These are phyloP conservation scores for Kazachstania kunashirensis DNA, from an alignment of 805 yeast genomes.

Conservation along the genomic window DNA sequence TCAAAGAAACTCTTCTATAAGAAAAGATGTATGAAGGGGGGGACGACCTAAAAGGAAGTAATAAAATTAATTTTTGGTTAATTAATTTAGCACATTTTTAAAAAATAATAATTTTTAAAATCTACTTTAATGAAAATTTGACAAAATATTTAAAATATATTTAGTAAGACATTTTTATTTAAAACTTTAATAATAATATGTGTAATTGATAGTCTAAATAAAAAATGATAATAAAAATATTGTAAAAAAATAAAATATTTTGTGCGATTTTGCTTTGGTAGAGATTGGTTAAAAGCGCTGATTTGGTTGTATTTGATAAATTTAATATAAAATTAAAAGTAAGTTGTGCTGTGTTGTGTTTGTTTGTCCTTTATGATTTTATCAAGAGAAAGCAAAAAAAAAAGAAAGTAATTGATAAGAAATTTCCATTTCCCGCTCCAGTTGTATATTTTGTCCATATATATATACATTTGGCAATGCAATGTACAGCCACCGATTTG, in stretches of 20 bases:
- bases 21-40: background rate
- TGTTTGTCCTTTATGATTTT: too few relatives aligned
- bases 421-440: too few relatives aligned
- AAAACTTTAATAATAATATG: constrained; percentile 4
- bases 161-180: constrained; percentile 24
- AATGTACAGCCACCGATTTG: too few relatives aligned
- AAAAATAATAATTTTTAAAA: constrained; percentile 5
- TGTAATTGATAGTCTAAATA: background rate
- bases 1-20: background rate
- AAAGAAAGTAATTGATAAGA: too few relatives aligned
- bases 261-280: too few relatives aligned
- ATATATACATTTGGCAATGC: too few relatives aligned
- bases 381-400: too few relatives aligned
- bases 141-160: constrained; percentile 10
- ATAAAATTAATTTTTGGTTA: background rate
- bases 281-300: too few relatives aligned
- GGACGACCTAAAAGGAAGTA: constrained; percentile 4
- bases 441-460: too few relatives aligned
- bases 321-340: too few relatives aligned
- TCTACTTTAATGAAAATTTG: constrained; percentile 7
- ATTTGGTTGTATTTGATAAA: too few relatives aligned
- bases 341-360: too few relatives aligned
- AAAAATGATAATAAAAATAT: background rate
- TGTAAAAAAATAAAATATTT: constrained; percentile 8
- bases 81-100: constrained; percentile 2